phyloP scores from a whole-genome alignment of 331 rosid species.

The Cucumis variabilis region DNA sequence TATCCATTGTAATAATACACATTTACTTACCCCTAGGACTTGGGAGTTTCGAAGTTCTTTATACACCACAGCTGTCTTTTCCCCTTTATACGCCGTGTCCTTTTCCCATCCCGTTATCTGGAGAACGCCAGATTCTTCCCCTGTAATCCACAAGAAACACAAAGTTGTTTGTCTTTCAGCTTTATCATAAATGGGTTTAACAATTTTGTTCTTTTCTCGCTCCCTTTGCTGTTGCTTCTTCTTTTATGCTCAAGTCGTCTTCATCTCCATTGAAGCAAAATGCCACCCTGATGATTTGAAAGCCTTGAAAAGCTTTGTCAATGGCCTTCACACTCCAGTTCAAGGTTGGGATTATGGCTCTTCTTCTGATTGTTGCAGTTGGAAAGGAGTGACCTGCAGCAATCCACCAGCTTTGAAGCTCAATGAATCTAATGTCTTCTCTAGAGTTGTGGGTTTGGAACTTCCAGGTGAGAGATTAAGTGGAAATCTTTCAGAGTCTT shows the following conservation, averaged over 20 bases:
- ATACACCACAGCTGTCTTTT: not conserved
- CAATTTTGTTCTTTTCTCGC: not conserved
- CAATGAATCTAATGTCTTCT: not conserved
- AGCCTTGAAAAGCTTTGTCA: not conserved
- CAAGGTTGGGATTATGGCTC: conserved; percentile 56
- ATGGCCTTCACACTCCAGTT: conserved; percentile 46
- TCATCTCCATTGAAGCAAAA: not conserved
- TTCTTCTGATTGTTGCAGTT: conserved; percentile 32
- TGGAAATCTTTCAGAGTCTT: conserved; percentile 46
- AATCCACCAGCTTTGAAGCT: not conserved
- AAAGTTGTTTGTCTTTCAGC: conserved; percentile 3
- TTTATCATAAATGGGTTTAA: not conserved
- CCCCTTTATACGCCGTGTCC: not conserved
- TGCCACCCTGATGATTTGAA: conserved; percentile 26
- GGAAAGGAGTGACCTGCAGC: conserved; percentile 23
- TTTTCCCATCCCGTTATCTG: no score
- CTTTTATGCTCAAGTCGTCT: not conserved
- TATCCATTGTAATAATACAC: not conserved
- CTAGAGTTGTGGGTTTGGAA: conserved; percentile 50
- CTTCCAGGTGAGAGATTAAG: conserved; percentile 37
- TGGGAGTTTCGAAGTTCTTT: not conserved
- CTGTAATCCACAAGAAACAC: not conserved
- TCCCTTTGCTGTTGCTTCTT: conserved; percentile 5
- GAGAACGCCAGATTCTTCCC: not conserved
- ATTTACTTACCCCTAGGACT: not conserved